Base-by-base conservation (phyloP, 306 rosid species). In the Quercus berberidifolia region DNA sequence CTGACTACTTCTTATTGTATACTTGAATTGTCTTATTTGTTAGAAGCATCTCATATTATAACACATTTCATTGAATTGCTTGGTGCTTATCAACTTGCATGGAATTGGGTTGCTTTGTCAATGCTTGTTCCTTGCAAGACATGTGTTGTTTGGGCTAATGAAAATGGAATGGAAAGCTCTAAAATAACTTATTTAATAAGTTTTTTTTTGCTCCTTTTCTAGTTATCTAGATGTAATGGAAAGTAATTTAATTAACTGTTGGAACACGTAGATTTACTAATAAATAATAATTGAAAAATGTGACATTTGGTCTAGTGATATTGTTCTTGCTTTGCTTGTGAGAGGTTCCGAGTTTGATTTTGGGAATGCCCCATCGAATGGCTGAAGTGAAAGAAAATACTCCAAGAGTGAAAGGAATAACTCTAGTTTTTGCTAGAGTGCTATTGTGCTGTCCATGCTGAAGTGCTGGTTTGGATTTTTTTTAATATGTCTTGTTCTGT, bases 321-420 rank as follows among this genome's bases (percentile, higher is more conserved):
- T 64, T 35, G 30, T 78, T 54, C 76, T 75, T 25, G 33, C 64
- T 46, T 71, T 55, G 55, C 57, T 82, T 20, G 52, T 28, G 54
- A 25, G 6, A 12, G 49, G 71, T 70, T 38, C 21, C 19, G 12
- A 5, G 11, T 78, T 59, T 21, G 6, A 10, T 26, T 69, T 65
- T 49, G 35, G 69, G 19, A 71, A 55, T 70, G 64, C 58, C 35
- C 63, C 19, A 5, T 43, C 20, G 70, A 71, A 76, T 54, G 65
- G 73, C 55, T 76, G 31, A 77, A 18, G 55, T 73, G 52, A 52
- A 56, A 74, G 79, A 10, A 38, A 38, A 38, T 38, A 38, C 46
- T 38, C 46, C 2, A 38, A 38, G 46, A 38, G 46, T 38, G 46
- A 38, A 38, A 38, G 46, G 46, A 38, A 38, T 38, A 38, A 7